A percentile compares a stretch with the other conserved stretches of the same genome.
phyloP scores from a whole-genome alignment of 2,329 filamentous ascomycete genomes.

The Cercospora beticola region DNA sequence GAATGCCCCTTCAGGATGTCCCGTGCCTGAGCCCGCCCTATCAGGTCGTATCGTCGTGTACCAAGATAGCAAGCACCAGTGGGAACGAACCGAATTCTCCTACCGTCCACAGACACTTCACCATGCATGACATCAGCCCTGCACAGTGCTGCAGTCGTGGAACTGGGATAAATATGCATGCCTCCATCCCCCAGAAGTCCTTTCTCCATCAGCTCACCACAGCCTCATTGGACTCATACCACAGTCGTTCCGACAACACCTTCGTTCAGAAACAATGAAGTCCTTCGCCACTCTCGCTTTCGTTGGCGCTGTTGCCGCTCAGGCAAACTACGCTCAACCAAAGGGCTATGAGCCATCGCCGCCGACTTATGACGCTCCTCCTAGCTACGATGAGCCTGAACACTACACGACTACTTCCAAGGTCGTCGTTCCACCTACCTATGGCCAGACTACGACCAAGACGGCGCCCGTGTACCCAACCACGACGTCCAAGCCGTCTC shows the following conservation, averaged over 20 bases:
- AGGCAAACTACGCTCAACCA: constrained; percentile 6
- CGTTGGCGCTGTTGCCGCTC: constrained; percentile 13
- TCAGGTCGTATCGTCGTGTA: constrained; percentile 7
- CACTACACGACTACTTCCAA: no score
- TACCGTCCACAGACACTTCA: constrained; percentile 4
- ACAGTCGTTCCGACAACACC: constrained; percentile 7
- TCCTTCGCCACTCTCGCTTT: constrained; percentile 15
- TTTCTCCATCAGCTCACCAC: constrained; percentile 9
- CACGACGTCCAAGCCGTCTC: no score
- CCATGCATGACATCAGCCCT: constrained; percentile 16
- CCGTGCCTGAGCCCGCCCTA: constrained; percentile 10
- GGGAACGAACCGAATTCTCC: constrained; percentile 3
- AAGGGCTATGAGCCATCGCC: not conserved
- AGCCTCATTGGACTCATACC: constrained; percentile 5
- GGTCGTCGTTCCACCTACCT: no score
- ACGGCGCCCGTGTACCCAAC: no score
- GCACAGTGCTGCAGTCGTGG: not conserved
- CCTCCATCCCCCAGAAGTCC: not conserved
- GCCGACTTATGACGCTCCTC: not conserved
- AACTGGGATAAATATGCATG: constrained; percentile 17
- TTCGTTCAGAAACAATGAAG: constrained; percentile 16
- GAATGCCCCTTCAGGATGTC: not conserved
- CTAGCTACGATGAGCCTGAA: no score
- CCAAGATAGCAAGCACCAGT: constrained; percentile 16
- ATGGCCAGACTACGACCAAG: no score